A percentile compares a stretch with the other conserved stretches of the same genome.
These are phyloP conservation scores for Physaria fendleri DNA, from an alignment of 345 rosid species.

Conservation along the genomic window DNA sequence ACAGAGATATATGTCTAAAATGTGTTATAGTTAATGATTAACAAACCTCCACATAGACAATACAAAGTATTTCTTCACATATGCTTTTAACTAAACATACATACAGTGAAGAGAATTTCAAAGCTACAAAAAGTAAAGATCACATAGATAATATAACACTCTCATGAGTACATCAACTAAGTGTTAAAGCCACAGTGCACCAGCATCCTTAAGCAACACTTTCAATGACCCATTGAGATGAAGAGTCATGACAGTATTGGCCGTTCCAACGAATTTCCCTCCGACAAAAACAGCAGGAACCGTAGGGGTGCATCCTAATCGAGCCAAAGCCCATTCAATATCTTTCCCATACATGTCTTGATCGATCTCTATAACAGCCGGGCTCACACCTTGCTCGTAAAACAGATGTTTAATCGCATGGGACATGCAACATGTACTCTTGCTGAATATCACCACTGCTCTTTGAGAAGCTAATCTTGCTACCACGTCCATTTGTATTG, in stretches of 20 bases:
- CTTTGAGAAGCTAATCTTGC: conserved; percentile 68
- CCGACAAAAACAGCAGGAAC: conserved; percentile 88
- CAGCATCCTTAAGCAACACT: conserved; percentile 75
- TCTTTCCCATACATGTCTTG: conserved; percentile 61
- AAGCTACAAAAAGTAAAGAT: conserved; percentile 10
- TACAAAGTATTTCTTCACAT: conserved; percentile 27
- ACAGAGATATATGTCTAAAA: not conserved
- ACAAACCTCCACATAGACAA: conserved; percentile 15
- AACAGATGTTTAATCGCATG: conserved; percentile 85
- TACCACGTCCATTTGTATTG: conserved; percentile 64
- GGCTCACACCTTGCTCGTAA: conserved; percentile 86
- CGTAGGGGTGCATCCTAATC: conserved; percentile 72
- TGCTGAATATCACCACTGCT: conserved; percentile 98
- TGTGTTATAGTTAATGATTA: conserved; percentile 18
- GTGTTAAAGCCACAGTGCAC: conserved; percentile 76
- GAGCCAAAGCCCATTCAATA: conserved; percentile 66
- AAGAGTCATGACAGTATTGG: conserved; percentile 80
- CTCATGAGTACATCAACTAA: conserved; percentile 4
- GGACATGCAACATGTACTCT: conserved; percentile 88
- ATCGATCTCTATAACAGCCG: conserved; percentile 72
- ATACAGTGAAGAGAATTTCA: conserved; percentile 27
- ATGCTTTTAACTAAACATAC: conserved; percentile 18
- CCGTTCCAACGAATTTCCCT: conserved; percentile 77
- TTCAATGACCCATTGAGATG: conserved; percentile 83
- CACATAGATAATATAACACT: not conserved